Conservation (phyloP, 2,329 filamentous ascomycete species). For the Fusarium illudens region DNA sequence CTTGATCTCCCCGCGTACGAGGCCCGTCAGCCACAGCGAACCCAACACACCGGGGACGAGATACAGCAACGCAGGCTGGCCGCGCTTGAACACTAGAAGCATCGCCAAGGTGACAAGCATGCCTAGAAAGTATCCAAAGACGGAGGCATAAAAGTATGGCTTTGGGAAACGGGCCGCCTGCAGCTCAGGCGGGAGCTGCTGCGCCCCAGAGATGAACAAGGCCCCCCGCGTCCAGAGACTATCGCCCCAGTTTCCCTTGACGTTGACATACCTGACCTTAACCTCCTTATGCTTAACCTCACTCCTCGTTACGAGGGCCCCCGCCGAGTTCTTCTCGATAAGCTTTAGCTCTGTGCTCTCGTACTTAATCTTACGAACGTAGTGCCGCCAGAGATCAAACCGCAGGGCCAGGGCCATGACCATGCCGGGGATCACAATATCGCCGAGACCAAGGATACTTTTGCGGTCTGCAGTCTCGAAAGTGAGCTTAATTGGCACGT, state of each 20-base stretch:
- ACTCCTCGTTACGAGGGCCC: slow-evolving; percentile 47
- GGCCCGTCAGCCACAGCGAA: slow-evolving; percentile 77
- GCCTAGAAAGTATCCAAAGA: slow-evolving; percentile 79
- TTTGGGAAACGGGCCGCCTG: slow-evolving; percentile 72
- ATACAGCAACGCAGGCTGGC: slow-evolving; percentile 91
- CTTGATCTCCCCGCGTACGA: slow-evolving; percentile 73
- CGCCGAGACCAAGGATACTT: slow-evolving; percentile 91
- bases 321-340: slow-evolving; percentile 45
- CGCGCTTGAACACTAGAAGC: slow-evolving; percentile 80
- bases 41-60: slow-evolving; percentile 86
- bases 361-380: slow-evolving; percentile 70
- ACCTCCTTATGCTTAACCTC: slow-evolving; percentile 56
- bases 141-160: slow-evolving; percentile 81
- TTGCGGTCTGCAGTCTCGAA: slow-evolving; percentile 73
- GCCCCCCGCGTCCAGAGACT: slow-evolving; percentile 73
- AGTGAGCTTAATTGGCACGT: slow-evolving; percentile 91
- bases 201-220: slow-evolving; percentile 39
- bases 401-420: slow-evolving; percentile 87
- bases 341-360: slow-evolving; percentile 48
- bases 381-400: slow-evolving; percentile 90
- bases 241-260: slow-evolving; percentile 82
- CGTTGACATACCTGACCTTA: slow-evolving; percentile 63
- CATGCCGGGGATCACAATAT: slow-evolving; percentile 91
- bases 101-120: slow-evolving; percentile 80
- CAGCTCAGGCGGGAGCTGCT: slow-evolving; percentile 42